Percentiles rank a stretch among this genome's conserved stretches.
Conservation (phyloP, 2,329 filamentous ascomycete species). For the Diaporthe caulivora region DNA sequence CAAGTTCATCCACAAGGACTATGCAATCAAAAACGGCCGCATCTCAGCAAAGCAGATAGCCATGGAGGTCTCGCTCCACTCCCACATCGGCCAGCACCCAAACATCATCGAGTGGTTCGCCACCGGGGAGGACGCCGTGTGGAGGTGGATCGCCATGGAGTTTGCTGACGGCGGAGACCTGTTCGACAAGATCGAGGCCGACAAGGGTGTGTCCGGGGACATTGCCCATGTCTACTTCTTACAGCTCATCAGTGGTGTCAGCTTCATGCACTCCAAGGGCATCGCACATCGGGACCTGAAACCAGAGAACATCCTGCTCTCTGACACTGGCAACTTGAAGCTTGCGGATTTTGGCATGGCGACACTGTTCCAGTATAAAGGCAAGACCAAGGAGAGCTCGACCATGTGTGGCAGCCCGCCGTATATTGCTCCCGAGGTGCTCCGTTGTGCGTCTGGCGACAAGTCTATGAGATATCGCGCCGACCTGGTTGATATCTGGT, state of each 20-base stretch:
- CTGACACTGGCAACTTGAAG: slow-evolving; percentile 87
- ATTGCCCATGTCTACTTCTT: slow-evolving; percentile 97
- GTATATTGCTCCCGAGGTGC: slow-evolving; percentile 96
- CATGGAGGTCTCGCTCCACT: slow-evolving; percentile 92
- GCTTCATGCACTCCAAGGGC: slow-evolving; percentile 96
- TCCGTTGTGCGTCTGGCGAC: slow-evolving; percentile 63
- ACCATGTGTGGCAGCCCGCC: slow-evolving; percentile 96
- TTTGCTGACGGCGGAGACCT: slow-evolving; percentile 94
- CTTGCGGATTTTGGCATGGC: slow-evolving; percentile 97
- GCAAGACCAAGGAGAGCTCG: slow-evolving; percentile 82
- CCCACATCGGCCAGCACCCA: slow-evolving; percentile 86
- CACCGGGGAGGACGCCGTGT: slow-evolving; percentile 84
- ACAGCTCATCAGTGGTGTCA: slow-evolving; percentile 89
- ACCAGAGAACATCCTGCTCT: slow-evolving; percentile 95
- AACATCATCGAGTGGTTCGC: slow-evolving; percentile 96
- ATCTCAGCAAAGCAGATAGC: slow-evolving; percentile 90
- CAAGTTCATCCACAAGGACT: slow-evolving; percentile 98
- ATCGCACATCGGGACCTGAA: slow-evolving; percentile 93
- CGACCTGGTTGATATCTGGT: slow-evolving; percentile 94
- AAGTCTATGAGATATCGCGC: slow-evolving; percentile 75
- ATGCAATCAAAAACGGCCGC: slow-evolving; percentile 89
- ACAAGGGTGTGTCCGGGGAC: slow-evolving; percentile 93
- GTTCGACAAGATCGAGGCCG: slow-evolving; percentile 99
- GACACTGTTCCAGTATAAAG: slow-evolving; percentile 91
- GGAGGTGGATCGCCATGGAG: slow-evolving; percentile 99